Percentiles rank a stretch among this genome's conserved stretches.
phyloP scores from a whole-genome alignment of 306 rosid species.

The Acacia acuminata region DNA sequence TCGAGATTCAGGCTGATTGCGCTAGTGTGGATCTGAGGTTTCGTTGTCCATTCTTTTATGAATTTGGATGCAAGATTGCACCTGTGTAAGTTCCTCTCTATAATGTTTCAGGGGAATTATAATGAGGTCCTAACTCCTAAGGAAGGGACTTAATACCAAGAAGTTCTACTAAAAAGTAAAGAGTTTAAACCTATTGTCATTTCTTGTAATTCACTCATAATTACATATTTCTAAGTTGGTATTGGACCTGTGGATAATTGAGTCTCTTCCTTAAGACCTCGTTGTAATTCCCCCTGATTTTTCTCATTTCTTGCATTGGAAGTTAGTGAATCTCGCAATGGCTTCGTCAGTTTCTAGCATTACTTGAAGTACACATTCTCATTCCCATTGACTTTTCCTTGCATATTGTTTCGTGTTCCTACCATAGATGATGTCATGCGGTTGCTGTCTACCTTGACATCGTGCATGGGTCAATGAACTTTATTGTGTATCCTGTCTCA shows the following conservation, averaged over 20 bases:
- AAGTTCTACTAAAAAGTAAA: too few relatives aligned
- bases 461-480: constrained; percentile 21
- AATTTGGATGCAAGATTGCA: constrained; percentile 97
- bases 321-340: constrained; percentile 10
- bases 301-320: constrained; percentile 1
- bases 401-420: background rate
- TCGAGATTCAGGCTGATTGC: constrained; percentile 90
- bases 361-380: background rate
- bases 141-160: too few relatives aligned
- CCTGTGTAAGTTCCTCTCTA: constrained; percentile 63
- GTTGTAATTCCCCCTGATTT: background rate
- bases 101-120: background rate
- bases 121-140: too few relatives aligned
- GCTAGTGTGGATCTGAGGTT: constrained; percentile 80
- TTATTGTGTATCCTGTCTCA: constrained; percentile 1
- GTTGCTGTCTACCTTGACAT: constrained; percentile 17
- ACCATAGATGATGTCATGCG: constrained; percentile 19
- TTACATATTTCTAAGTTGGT: too few relatives aligned
- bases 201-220: too few relatives aligned
- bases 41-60: constrained; percentile 80
- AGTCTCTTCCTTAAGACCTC: too few relatives aligned
- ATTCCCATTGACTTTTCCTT: background rate
- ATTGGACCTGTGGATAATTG: too few relatives aligned
- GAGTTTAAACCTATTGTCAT: too few relatives aligned
- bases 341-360: background rate